Base-by-base conservation (phyloP, 495 filamentous ascomycete genomes). In the Trichocladium antarcticum region DNA sequence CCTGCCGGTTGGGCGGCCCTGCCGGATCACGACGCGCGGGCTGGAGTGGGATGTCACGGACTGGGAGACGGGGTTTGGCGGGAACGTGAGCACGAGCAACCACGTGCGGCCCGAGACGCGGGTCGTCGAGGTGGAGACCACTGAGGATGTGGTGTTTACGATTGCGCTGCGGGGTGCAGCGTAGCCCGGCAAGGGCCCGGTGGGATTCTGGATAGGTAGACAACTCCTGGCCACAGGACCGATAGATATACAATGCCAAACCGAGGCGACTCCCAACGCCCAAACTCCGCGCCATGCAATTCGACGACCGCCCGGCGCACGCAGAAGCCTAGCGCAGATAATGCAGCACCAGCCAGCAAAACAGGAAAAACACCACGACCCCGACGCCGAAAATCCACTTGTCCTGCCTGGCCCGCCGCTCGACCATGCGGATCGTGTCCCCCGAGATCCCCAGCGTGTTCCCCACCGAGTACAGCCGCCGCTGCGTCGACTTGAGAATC, bases 351-450 rank as follows among this genome's bases (percentile, higher is more conserved):
- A 86, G 63, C 80, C 87, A 97, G 59, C 89, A 95, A 65, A 98
- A 97, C 36, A 74, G 64, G 50, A 97, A 84, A 66, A 98, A 98
- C n/a, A 89, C 62, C 29, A 93, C 64, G 17, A 93, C 87, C 0
- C 92, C 88, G 12, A 64, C 83, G 79, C 84, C 85, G 65, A 98
- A 98, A 22, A 98, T 93, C 90, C 89, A 97, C 68, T 95, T 96
- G 58, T 98, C 92, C 73, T 96, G 81, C 65, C 77, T 83, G 44
- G 92, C 89, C 51, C 92, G 75, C 58, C 92, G 71, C 66, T 97
- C 89, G 42, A 98, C 74, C 86, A 89, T 95, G 12, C 93, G 78
- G 48, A 98, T 98, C 5, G 92, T 98, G 63, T 97, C 93, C 24
- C 90, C 89, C 63, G 83, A 89, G 31, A 98, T 77, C 7, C 92